These are phyloP conservation scores for Fusarium sp. DNA, from an alignment of 2,329 filamentous ascomycete species.

Conservation along the genomic window DNA sequence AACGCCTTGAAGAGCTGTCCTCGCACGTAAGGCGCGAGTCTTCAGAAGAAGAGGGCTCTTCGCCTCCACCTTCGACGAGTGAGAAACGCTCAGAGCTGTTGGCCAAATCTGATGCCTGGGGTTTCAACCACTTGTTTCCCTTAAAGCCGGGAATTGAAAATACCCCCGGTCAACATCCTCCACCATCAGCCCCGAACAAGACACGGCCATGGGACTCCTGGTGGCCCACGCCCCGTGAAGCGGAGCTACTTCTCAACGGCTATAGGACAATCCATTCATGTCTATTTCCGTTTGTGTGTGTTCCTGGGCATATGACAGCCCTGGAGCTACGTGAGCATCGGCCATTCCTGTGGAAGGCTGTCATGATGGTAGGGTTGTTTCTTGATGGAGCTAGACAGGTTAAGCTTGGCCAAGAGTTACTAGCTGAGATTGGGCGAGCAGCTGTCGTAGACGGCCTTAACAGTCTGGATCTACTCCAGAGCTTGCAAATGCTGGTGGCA, in stretches of 20 bases:
- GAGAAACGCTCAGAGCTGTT: conserved; percentile 8
- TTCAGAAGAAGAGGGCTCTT: conserved; percentile 10
- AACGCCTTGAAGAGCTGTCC: conserved; percentile 59
- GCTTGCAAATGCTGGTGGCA: conserved; percentile 54
- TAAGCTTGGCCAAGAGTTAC: conserved; percentile 54
- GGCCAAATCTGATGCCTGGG: conserved; percentile 26
- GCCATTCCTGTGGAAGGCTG: conserved; percentile 60
- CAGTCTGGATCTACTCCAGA: conserved; percentile 59
- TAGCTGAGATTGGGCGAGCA: conserved; percentile 54
- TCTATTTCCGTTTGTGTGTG: conserved; percentile 57
- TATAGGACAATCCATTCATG: conserved; percentile 48
- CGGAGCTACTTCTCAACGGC: conserved; percentile 49
- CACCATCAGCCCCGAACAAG: conserved; percentile 17
- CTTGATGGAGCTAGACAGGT: conserved; percentile 56
- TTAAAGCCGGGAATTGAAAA: conserved; percentile 14
- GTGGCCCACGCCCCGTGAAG: conserved; percentile 56
- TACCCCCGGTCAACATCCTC: conserved; percentile 8
- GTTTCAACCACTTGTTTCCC: conserved; percentile 51
- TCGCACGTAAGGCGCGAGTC: conserved; percentile 52
- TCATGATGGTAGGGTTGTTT: conserved; percentile 57
- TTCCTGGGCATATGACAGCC: conserved; percentile 50
- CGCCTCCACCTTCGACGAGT: conserved; percentile 5
- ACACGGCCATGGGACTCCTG: conserved; percentile 42
- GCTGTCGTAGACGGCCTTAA: conserved; percentile 53
- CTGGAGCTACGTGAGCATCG: conserved; percentile 49